phyloP scores from a whole-genome alignment of 139 green algal genomes.

The Pseudopediastrum boryanum region DNA sequence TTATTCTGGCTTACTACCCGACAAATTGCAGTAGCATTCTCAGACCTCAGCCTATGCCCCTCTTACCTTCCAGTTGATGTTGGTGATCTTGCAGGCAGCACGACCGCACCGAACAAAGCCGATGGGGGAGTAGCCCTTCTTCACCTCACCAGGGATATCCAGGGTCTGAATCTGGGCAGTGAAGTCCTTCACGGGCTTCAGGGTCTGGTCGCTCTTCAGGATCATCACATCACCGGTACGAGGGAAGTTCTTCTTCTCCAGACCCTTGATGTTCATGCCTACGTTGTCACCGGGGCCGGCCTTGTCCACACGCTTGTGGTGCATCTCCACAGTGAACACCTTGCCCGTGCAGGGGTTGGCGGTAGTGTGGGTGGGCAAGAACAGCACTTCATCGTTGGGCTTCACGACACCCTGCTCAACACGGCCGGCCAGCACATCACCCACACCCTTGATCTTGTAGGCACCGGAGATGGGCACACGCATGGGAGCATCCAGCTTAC shows the following conservation, averaged over 20 bases:
- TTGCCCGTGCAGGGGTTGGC: slow-evolving; percentile 92
- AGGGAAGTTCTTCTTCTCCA: slow-evolving; percentile 95
- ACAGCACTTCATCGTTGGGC: slow-evolving; percentile 89
- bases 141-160: slow-evolving; percentile 92
- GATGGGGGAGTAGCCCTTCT: slow-evolving; percentile 91
- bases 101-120: slow-evolving; percentile 91
- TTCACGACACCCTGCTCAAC: slow-evolving; percentile 98
- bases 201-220: slow-evolving; percentile 85
- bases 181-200: slow-evolving; percentile 85
- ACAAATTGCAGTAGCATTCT: too few relatives aligned
- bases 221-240: slow-evolving; percentile 93
- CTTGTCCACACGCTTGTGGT: slow-evolving; percentile 97
- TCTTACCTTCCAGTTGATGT: slow-evolving; percentile 87
- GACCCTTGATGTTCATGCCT: slow-evolving; percentile 99
- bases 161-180: slow-evolving; percentile 92
- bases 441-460: slow-evolving; percentile 99
- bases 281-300: slow-evolving; percentile 97
- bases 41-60: too few relatives aligned
- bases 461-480: slow-evolving; percentile 93
- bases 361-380: slow-evolving; percentile 87
- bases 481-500: slow-evolving; percentile 84
- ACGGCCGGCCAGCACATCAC: slow-evolving; percentile 96
- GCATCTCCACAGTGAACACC: slow-evolving; percentile 99
- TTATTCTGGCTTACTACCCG: too few relatives aligned
- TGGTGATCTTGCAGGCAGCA: slow-evolving; percentile 83